phyloP scores from a whole-genome alignment of 345 rosid genomes.

The Psidium friedrichsthalianum region DNA sequence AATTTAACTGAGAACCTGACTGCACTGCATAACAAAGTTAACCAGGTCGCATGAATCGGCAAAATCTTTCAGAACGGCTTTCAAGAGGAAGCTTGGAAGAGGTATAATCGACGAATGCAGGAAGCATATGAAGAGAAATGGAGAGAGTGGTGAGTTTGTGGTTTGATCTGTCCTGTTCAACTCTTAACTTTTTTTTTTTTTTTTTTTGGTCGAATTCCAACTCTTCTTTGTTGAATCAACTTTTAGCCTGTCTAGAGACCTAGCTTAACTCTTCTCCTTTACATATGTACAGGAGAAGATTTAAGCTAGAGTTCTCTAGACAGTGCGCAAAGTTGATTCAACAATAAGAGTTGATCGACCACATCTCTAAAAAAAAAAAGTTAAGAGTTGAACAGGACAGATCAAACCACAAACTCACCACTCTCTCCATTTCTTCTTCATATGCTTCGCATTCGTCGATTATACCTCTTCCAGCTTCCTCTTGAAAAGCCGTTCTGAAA shows the following conservation, averaged over 20 bases:
- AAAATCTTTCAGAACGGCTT: conserved; percentile 57
- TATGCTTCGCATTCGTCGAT: conserved; percentile 90
- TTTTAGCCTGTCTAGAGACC: neutral
- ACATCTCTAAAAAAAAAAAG: too few relatives aligned
- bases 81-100: conserved; percentile 89
- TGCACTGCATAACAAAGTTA: conserved; percentile 23
- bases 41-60: conserved; percentile 52
- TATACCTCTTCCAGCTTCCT: conserved; percentile 89
- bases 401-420: conserved; percentile 40
- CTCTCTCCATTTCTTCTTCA: conserved; percentile 96
- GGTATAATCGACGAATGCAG: conserved; percentile 78
- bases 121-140: conserved; percentile 95
- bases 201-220: too few relatives aligned
- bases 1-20: conserved; percentile 7
- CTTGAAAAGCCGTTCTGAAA: conserved; percentile 65
- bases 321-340: too few relatives aligned
- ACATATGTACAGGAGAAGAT: neutral
- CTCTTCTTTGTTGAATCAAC: neutral
- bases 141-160: conserved; percentile 84
- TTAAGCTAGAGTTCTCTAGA: too few relatives aligned
- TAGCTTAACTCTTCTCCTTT: neutral
- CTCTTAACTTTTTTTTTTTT: neutral
- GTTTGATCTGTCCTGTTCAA: neutral
- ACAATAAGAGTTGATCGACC: too few relatives aligned
- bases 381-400: neutral